Evolutionary conservation across 2,329 filamentous ascomycete species (phyloP), one percentile per base, ranked within the genome.

Genomic region (Arachnomyces sp.): DNA sequence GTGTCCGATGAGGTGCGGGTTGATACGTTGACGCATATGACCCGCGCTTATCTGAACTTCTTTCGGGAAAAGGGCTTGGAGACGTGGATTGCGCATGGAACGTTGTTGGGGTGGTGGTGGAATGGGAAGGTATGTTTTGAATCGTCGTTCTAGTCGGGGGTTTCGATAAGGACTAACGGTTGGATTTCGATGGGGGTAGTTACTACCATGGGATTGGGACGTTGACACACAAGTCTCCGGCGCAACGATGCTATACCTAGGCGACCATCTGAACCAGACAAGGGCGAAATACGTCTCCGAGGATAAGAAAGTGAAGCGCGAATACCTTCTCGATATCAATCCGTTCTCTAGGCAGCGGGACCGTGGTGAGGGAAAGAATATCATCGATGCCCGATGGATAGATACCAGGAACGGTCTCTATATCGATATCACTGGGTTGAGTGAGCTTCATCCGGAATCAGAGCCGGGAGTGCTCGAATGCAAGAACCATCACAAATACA

Each of bases 101-200:
- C 86, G 3, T 66, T 92, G 36, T 68, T 93, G 15, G 86, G 86
- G 9, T 93, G 86, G 86, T 92, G 84, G 84, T 93, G 86, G 86
- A 90, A 87, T 57, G 70, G 70, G 41, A 69, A 70, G 63, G 73
- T 75, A 59, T n/a, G 45, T 35, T n/a, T 31, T 15, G 12, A 21
- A 17, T n/a, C 15, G 39, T 18, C 7, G 13, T 21, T 36, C 49
- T 50, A 44, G 50, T 36, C 41, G 52, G 4, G 49, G 8, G 28
- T 52, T 25, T 54, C 45, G 50, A 46, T 47, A 41, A 40, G 25
- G 14, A 8, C 15, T 30, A 28, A 34, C 15, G 28, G 16, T 14
- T 21, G 25, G 34, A 14, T 31, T 13, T 35, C 31, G 11, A 28
- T 17, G 4, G 8, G n/a, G 16, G 15, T 65, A 78, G 63, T 79